Base-by-base conservation (phyloP, 352 stramenopile species). In the Phytophthora pluvialis region DNA sequence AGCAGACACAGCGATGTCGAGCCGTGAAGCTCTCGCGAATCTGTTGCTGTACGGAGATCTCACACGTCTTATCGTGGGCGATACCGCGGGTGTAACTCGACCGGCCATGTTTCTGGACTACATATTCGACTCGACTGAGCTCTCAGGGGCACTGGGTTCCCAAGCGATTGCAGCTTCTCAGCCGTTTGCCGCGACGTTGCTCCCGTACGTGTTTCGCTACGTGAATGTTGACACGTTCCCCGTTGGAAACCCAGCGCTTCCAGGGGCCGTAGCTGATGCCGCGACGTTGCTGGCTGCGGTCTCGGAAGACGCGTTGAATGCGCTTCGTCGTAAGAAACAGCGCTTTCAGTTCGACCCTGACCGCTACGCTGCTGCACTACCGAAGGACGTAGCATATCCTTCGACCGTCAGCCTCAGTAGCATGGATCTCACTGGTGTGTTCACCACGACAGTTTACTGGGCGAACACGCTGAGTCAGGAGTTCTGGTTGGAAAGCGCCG, bases 401-500 rank as follows among this genome's bases (percentile, higher is more conserved):
- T 69, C 73, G 32, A 44, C n/a, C 10, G 28, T 58, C 10, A 70
- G 38, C 2, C 47, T 59, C 8, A 71, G 21, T n/a, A 54, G 39
- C 0, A 60, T 59, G 15, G 52, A 60, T 16, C 55, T 66, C 35
- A 46, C 9, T 18, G 62, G 64, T 15, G 64, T 63, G 2, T 77
- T 77, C 49, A 82, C 75, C 55, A 78, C 80, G 8, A 72, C 68
- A 35, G 67, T 89, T 9, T 78, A 73, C 47, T 86, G 75, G 77
- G 58, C 54, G 8, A 88, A 86, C 66, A 54, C 61, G 6, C 28
- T 85, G 16, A 61, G 44, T 9, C 65, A 67, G 26, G 59, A 67
- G 1, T 87, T 89, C 42, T 87, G 78, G 78, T 38, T 89, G 39
- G 76, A 87, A 53, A 78, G 75, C 49, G 67, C 84, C 29, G 75